Evolutionary conservation across 495 filamentous ascomycete genomes (phyloP).

Genomic region (Aspergillus wentii): DNA sequence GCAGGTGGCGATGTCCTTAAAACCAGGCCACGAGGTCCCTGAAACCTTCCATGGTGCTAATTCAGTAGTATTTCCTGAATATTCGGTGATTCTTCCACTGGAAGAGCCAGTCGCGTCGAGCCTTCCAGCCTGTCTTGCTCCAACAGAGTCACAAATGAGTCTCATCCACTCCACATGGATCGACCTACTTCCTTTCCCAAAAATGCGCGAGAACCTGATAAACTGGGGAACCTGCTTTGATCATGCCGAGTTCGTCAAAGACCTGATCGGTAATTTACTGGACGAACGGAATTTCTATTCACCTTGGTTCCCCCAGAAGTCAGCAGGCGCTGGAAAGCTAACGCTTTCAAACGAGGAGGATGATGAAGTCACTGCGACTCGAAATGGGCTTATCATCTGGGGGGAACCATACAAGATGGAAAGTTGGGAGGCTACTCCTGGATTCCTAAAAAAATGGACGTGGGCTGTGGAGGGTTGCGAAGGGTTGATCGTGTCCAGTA

Average conservation of each 20-base stretch:
- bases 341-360: conserved; percentile 10
- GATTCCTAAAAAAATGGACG: conserved; percentile 7
- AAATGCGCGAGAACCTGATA: conserved; percentile 8
- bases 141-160: conserved; percentile 1
- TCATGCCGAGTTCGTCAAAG: conserved; percentile 2
- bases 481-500: conserved; percentile 12
- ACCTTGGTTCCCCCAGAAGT: too few species aligned
- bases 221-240: conserved; percentile 1
- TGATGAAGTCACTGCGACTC: conserved; percentile 3
- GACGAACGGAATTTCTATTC: too few species aligned
- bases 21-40: background rate
- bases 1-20: background rate
- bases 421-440: conserved; percentile 10
- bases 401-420: conserved; percentile 5
- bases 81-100: background rate
- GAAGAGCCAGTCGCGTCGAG: background rate
- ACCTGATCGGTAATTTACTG: conserved; percentile 3
- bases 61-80: background rate
- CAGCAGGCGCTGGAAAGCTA: too few species aligned
- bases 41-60: background rate
- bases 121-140: conserved; percentile 1
- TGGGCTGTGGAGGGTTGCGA: conserved; percentile 8
- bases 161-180: conserved; percentile 5
- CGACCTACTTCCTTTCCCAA: conserved; percentile 4
- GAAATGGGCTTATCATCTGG: conserved; percentile 6